Percentiles rank a stretch among this genome's conserved stretches.
These are phyloP conservation scores for Haplosporangium sp. DNA, from an alignment of 371 early-diverging fungal genomes.

Conservation along the genomic window DNA sequence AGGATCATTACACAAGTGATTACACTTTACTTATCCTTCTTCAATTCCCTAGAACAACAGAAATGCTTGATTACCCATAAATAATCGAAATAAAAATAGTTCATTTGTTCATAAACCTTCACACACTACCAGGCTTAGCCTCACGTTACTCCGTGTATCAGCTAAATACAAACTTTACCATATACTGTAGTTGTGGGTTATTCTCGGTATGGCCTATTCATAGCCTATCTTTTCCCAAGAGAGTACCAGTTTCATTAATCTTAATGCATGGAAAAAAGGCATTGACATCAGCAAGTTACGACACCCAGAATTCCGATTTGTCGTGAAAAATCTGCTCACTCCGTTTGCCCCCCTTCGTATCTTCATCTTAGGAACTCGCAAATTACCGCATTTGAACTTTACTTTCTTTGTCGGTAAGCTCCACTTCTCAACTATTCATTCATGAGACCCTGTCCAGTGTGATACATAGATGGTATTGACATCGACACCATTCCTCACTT, in stretches of 20 bases:
- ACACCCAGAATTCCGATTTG: neutral
- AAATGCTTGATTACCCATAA: neutral
- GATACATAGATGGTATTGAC: neutral
- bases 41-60: neutral
- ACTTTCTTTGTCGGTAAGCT: neutral
- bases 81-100: too few relatives aligned
- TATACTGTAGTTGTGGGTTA: too few relatives aligned
- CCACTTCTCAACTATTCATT: neutral
- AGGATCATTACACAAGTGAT: neutral
- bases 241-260: neutral
- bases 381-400: neutral
- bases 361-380: neutral
- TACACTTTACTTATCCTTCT: neutral
- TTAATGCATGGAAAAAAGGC: neutral
- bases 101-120: too few relatives aligned
- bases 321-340: neutral
- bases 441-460: neutral
- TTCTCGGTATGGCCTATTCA: too few relatives aligned
- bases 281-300: slow-evolving; percentile 3
- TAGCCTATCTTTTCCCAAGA: neutral
- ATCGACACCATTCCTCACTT: neutral
- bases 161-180: too few relatives aligned
- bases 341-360: neutral
- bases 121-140: too few relatives aligned
- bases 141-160: too few relatives aligned